A percentile compares a stretch with the other conserved stretches of the same genome.
phyloP scores from a whole-genome alignment of 2,329 filamentous ascomycete species.

The Fusarium euwallaceae region DNA sequence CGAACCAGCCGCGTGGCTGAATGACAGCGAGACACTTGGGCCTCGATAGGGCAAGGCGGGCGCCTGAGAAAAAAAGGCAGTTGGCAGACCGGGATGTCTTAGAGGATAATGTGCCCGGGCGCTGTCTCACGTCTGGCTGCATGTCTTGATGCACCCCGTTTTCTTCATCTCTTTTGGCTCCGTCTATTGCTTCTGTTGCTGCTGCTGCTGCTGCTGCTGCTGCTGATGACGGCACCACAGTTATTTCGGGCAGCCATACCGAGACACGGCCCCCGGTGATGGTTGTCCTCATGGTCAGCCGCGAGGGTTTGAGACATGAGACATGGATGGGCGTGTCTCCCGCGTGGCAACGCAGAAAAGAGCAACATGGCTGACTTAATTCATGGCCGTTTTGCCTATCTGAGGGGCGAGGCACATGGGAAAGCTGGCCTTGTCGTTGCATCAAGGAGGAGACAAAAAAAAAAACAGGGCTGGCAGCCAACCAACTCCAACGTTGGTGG shows the following conservation, averaged over 20 bases:
- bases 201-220: neutral
- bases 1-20: constrained; percentile 29
- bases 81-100: constrained; percentile 5
- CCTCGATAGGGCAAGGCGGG: constrained; percentile 9
- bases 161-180: constrained; percentile 30
- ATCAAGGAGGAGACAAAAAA: neutral
- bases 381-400: constrained; percentile 1
- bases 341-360: constrained; percentile 6
- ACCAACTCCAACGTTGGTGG: constrained; percentile 13
- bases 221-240: neutral
- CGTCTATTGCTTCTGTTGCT: neutral
- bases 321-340: neutral
- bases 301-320: constrained; percentile 15
- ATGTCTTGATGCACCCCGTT: constrained; percentile 26
- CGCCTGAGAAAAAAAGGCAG: constrained; percentile 5
- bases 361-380: neutral
- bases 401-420: neutral
- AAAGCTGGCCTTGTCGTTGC: neutral
- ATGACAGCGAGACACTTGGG: constrained; percentile 15
- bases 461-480: constrained; percentile 12
- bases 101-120: neutral
- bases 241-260: constrained; percentile 11
- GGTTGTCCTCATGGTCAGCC: constrained; percentile 12
- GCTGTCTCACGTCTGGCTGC: constrained; percentile 23
- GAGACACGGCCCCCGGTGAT: constrained; percentile 17